Evolutionary conservation across 2,329 filamentous ascomycete genomes (phyloP), one percentile per base, ranked within the genome.

Genomic region (Colletotrichum truncatum): DNA sequence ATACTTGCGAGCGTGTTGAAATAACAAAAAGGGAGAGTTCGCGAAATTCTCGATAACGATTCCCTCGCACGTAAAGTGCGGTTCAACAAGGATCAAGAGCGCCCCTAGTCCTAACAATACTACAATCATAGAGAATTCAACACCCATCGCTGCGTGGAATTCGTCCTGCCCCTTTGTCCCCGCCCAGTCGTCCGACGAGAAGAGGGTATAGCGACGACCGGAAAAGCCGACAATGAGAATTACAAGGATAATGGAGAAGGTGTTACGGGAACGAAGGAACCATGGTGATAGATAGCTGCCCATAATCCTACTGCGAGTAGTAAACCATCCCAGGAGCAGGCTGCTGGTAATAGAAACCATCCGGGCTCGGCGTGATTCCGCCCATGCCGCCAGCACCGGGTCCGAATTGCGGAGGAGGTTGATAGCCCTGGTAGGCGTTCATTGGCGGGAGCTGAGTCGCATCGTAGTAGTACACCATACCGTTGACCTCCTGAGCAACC

Each of bases 381-480:
- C 89, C 90, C 87, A 94, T 93, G 43, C 89, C 89, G 66, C 91
- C 83, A 46, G 89, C 83, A 43, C 84, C 87, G 16, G 81, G 75
- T 10, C 64, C 67, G 16, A 66, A 68, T 11, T 56, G 55, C 9
- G 61, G 67, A 14, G 67, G 56, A 25, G 55, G 43, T 60, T 82
- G 81, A 71, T 89, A 93, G 59, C 82, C 75, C 64, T 83, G 85
- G 68, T 86, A 87, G 18, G 76, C 72, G 51, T 80, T 75, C 68
- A 87, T 81, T 1, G 85, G 80, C 32, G 55, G 32, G 49, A 94
- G 81, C 73, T 94, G 91, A n/a, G 89, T 85, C 7, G 93, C 86
- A 73, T 97, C 92, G 72, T 94, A 94, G 76, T 97, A 99, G 77
- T 97, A 98, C 1, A 97, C 94, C 87, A 97, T 98, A 67, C 96